Conservation (phyloP, 1,139 yeast species). For the Hyphopichia buzzinii region DNA sequence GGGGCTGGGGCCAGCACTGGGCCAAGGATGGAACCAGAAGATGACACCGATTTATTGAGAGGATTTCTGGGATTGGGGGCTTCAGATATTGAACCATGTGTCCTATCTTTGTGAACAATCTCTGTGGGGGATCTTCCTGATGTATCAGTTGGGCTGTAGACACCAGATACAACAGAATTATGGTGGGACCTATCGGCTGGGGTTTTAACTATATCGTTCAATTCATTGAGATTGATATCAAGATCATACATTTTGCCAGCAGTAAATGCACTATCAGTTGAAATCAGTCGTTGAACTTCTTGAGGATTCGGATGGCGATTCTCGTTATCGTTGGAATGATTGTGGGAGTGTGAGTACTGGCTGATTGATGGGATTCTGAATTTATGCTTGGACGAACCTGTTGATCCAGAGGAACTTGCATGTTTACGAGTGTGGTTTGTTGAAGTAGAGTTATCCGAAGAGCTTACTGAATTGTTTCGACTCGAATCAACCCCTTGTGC, state of each 20-base stretch:
- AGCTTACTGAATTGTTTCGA: constrained; percentile 5
- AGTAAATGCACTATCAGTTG: background rate
- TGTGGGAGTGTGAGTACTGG: constrained; percentile 14
- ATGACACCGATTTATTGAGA: constrained; percentile 1
- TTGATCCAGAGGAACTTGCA: constrained; percentile 16
- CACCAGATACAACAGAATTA: constrained; percentile 5
- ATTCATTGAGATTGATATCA: constrained; percentile 49
- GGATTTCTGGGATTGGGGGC: background rate
- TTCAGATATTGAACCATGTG: background rate
- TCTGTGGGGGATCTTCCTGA: background rate
- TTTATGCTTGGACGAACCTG: constrained; percentile 27
- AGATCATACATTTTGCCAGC: constrained; percentile 26
- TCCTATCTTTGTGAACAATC: background rate
- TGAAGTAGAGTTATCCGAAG: constrained; percentile 1
- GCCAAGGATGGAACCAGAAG: constrained; percentile 3
- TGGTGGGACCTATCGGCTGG: constrained; percentile 14
- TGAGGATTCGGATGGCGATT: constrained; percentile 3
- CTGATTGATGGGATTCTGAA: constrained; percentile 38
- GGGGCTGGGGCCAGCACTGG: constrained; percentile 9
- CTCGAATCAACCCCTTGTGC: constrained; percentile 2
- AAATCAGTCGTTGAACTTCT: constrained; percentile 1
- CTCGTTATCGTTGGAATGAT: constrained; percentile 1
- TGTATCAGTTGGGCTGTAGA: constrained; percentile 6
- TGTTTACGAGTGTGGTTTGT: constrained; percentile 14
- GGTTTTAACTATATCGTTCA: constrained; percentile 50